Base-by-base conservation (phyloP, 805 yeast genomes). In the Scheffersomyces amazonensis region DNA sequence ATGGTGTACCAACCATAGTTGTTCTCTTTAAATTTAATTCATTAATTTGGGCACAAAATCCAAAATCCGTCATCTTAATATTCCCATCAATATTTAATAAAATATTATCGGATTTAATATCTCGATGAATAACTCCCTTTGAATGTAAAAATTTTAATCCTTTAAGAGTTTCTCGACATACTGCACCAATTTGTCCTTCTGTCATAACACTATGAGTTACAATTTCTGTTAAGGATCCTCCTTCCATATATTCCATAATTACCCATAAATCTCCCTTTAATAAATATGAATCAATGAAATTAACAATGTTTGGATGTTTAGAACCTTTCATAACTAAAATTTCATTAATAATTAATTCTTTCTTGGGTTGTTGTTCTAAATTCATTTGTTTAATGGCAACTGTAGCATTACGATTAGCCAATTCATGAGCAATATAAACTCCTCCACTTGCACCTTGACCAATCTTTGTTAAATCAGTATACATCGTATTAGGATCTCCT, bases 361-460 rank as follows among this genome's bases (percentile, higher is more conserved):
- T 91, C 69, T 90, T 87, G 7, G 98, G 98, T 62, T 93, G 99
- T 52, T 83, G 84, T 49, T 87, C 95, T 38, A 93, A 66, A 52
- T 88, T 88, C 96, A 93, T 93, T 67, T 93, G 97, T 59, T 93
- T 93, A 50, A 93, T 87, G 7, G 99, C 99, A 27, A 93, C 97
- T 35, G 80, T 71, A 21, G 67, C 66, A 39, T 71, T 69, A 16
- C 73, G 71, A 13, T 74, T 73, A 23, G 64, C 56, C 4, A 48
- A 52, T 47, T 81, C 85, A 50, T 81, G 78, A 0, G 97, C 97
- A 21, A 93, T 87, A 53, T 83, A 93, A 21, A 93, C 99, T 28
- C 96, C 96, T 38, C 99, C 99, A 12, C 95, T 83, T 0, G 99
- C 99, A 54, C 99, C 99, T 66, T 93, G 99, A 1, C 99, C 99